Percentiles rank a stretch among this genome's conserved stretches.
Conservation (phyloP, 345 rosid genomes). For the Passiflora organensis region DNA sequence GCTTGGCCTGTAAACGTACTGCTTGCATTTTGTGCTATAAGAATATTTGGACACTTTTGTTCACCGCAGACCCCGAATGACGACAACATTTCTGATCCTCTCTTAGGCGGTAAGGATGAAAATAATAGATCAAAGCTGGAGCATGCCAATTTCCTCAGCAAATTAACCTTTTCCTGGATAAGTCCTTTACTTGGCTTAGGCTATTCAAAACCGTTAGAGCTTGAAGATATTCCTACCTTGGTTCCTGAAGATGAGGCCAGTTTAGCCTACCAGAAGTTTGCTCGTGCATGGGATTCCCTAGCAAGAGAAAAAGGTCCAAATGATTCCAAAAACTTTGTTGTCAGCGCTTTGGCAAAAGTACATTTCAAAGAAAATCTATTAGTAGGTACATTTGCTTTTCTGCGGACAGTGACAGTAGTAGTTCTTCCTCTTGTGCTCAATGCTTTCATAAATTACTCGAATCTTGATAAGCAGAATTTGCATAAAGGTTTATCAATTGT, state of each 20-base stretch:
- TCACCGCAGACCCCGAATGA: slow-evolving; percentile 11
- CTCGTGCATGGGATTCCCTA: slow-evolving; percentile 5
- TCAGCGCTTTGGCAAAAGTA: slow-evolving; percentile 9
- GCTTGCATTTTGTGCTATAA: slow-evolving; percentile 51
- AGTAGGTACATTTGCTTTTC: slow-evolving; percentile 20
- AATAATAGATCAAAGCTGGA: slow-evolving; percentile 6
- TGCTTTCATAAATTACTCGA: slow-evolving; percentile 46
- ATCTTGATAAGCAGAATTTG: slow-evolving; percentile 27
- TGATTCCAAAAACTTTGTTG: slow-evolving; percentile 8
- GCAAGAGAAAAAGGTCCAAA: background rate
- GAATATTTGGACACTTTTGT: slow-evolving; percentile 28
- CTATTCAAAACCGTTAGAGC: slow-evolving; percentile 16
- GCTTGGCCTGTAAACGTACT: slow-evolving; percentile 45
- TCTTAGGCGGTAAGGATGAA: slow-evolving; percentile 26
- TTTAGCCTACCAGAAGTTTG: slow-evolving; percentile 16
- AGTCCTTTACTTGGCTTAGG: slow-evolving; percentile 25
- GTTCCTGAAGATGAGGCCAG: slow-evolving; percentile 18
- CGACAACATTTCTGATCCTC: slow-evolving; percentile 37
- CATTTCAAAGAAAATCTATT: slow-evolving; percentile 17
- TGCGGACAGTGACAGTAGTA: slow-evolving; percentile 20
- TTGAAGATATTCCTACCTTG: slow-evolving; percentile 27
- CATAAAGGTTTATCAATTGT: slow-evolving; percentile 46
- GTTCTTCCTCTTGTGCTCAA: slow-evolving; percentile 27
- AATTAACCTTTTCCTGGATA: slow-evolving; percentile 29
- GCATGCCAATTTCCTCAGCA: slow-evolving; percentile 15